These are phyloP conservation scores for Cyberlindnera saturnus DNA, from an alignment of 805 yeast genomes.

Conservation along the genomic window DNA sequence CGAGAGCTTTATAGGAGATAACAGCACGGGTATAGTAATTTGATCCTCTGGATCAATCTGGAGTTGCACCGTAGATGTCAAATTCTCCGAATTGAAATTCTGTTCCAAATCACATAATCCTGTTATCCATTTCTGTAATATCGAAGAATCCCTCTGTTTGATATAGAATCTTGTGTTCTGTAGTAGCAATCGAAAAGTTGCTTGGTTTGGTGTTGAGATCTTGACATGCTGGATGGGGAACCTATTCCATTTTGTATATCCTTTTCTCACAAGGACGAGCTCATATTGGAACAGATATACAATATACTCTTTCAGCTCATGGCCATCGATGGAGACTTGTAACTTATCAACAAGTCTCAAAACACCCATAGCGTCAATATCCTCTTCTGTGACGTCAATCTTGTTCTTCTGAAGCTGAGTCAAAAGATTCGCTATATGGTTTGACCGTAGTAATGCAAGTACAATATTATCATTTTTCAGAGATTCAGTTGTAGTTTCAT, in stretches of 20 bases:
- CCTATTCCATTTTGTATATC: constrained; percentile 7
- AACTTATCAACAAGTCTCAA: constrained; percentile 31
- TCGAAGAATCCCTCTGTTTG: constrained; percentile 23
- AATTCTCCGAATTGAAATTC: constrained; percentile 22
- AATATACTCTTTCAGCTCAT: constrained; percentile 21
- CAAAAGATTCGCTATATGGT: constrained; percentile 11
- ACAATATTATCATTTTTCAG: constrained; percentile 7
- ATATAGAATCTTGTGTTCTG: constrained; percentile 18
- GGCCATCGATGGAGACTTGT: constrained; percentile 23
- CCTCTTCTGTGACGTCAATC: constrained; percentile 16
- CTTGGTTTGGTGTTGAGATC: constrained; percentile 18
- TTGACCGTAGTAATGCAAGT: constrained; percentile 16
- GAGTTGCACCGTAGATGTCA: constrained; percentile 28
- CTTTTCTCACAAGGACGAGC: constrained; percentile 9
- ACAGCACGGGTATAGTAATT: constrained; percentile 15
- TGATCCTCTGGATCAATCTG: constrained; percentile 5
- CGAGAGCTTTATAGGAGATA: constrained; percentile 18
- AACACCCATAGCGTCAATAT: constrained; percentile 29
- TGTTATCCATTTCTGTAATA: constrained; percentile 36
- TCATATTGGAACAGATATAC: constrained; percentile 30
- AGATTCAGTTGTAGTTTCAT: neutral
- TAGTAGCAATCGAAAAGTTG: constrained; percentile 13
- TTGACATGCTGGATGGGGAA: constrained; percentile 5
- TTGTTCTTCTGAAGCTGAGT: constrained; percentile 14
- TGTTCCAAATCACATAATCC: constrained; percentile 30